A percentile compares a stretch with the other conserved stretches of the same genome.
Evolutionary conservation across 805 yeast species (phyloP).

Genomic region (Myxozyma monticola): DNA sequence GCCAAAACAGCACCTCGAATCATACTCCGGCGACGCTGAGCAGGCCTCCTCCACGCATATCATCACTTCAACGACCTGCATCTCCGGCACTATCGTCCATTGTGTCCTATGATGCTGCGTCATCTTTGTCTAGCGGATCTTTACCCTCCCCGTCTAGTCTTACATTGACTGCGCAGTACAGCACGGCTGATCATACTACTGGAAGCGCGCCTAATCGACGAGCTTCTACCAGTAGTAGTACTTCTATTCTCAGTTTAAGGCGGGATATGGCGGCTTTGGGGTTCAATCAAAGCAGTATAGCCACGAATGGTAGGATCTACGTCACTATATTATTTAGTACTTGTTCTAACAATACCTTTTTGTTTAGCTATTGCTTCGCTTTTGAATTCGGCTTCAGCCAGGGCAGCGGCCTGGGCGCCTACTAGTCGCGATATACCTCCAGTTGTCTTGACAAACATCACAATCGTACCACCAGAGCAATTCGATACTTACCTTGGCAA

Average conservation of each 20-base stretch:
- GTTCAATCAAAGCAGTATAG: slow-evolving; percentile 27
- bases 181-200: slow-evolving; percentile 4
- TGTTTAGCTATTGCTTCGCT: slow-evolving; percentile 23
- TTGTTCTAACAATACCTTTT: neutral
- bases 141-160: slow-evolving; percentile 14
- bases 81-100: slow-evolving; percentile 16
- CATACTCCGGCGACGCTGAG: no score
- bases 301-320: slow-evolving; percentile 35
- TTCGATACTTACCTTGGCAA: slow-evolving; percentile 48
- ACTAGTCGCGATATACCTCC: slow-evolving; percentile 83
- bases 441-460: slow-evolving; percentile 59
- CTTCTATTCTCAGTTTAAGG: slow-evolving; percentile 16
- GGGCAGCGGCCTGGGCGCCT: slow-evolving; percentile 46
- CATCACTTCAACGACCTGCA: no score
- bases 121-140: slow-evolving; percentile 14
- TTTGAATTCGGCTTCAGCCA: slow-evolving; percentile 20
- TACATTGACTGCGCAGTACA: slow-evolving; percentile 8
- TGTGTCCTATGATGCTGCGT: slow-evolving; percentile 9
- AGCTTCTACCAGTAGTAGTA: slow-evolving; percentile 3
- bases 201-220: slow-evolving; percentile 7
- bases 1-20: no score
- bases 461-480: slow-evolving; percentile 46
- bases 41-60: no score
- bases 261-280: slow-evolving; percentile 24
- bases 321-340: neutral